Evolutionary conservation across 805 yeast genomes (phyloP), one percentile per base, ranked within the genome.

Genomic region (Lachancea thermotolerans): DNA sequence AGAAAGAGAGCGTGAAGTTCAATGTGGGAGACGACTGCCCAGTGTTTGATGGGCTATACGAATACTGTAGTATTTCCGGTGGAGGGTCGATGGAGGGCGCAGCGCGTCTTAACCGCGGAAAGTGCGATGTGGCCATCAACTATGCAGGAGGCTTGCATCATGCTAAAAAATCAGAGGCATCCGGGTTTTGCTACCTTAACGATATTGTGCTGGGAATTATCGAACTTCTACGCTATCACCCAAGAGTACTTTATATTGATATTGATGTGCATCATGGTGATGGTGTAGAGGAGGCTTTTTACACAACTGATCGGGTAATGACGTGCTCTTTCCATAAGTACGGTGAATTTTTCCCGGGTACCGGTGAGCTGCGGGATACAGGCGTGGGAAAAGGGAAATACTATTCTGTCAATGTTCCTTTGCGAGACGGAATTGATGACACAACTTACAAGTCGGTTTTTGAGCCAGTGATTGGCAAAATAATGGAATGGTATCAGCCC

Each of bases 81-180:
- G 99, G 99, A 14, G 96, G 96, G 10, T 85, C 95, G 10, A 73
- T 91, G 71, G 95, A 87, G 66, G 97, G 96, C 16, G 85, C 96
- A 2, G 79, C 95, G 27, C 82, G 93, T 53, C 71, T 90, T 39
- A 83, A 85, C 44, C 75, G 85, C 48, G 95, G 91, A 14, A 84
- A 83, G 73, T 83, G 91, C 56, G 98, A 90, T 63, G 85, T 91
- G 39, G 97, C 97, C 36, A 85, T 91, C 48, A 91, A 91, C 67
- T 91, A 95, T 86, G 85, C 95, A 10, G 98, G 98, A 34, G 98
- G 98, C 2, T 72, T 91, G 39, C 98, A 91, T 65, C 98, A 91
- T 67, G 98, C 98, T 4, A 91, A 91, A 60, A 91, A 91, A 67
- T 76, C 80, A 37, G 96, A 89, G 64, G 96, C 98, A 7, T 79